phyloP scores from a whole-genome alignment of 805 yeast species.

The Blastobotrys chiropterorum region DNA sequence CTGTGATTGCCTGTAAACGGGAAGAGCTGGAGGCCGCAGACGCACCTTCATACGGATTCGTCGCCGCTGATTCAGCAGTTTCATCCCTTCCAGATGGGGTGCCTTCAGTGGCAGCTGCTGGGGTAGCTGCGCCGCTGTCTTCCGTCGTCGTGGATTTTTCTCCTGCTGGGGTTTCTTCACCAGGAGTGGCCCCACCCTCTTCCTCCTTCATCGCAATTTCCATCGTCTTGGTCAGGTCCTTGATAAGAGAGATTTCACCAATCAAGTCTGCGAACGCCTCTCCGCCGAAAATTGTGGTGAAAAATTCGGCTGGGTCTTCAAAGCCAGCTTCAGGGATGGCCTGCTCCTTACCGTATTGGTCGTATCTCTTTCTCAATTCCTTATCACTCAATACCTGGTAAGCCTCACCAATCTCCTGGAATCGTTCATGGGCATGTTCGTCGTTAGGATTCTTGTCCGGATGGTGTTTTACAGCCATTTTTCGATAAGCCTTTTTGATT shows the following conservation, averaged over 20 bases:
- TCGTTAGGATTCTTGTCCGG: constrained; percentile 98
- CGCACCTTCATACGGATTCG: neutral
- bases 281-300: constrained; percentile 83
- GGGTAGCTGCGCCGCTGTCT: neutral
- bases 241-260: constrained; percentile 78
- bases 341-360: constrained; percentile 74
- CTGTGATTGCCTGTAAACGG: too few species aligned
- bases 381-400: constrained; percentile 66
- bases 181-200: constrained; percentile 22
- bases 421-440: constrained; percentile 79
- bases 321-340: constrained; percentile 67
- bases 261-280: constrained; percentile 77
- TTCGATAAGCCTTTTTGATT: constrained; percentile 89
- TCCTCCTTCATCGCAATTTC: constrained; percentile 46
- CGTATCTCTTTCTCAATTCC: constrained; percentile 64
- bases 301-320: constrained; percentile 80
- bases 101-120: constrained; percentile 1
- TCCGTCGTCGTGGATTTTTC: constrained; percentile 11
- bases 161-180: constrained; percentile 14
- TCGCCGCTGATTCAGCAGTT: too few species aligned
- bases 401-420: constrained; percentile 61
- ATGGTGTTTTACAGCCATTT: constrained; percentile 81
- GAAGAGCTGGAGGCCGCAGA: constrained; percentile 1
- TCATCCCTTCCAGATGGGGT: too few species aligned
- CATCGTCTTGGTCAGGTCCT: constrained; percentile 62